phyloP scores from a whole-genome alignment of 805 yeast genomes.

The Ogataea chonburiensis region DNA sequence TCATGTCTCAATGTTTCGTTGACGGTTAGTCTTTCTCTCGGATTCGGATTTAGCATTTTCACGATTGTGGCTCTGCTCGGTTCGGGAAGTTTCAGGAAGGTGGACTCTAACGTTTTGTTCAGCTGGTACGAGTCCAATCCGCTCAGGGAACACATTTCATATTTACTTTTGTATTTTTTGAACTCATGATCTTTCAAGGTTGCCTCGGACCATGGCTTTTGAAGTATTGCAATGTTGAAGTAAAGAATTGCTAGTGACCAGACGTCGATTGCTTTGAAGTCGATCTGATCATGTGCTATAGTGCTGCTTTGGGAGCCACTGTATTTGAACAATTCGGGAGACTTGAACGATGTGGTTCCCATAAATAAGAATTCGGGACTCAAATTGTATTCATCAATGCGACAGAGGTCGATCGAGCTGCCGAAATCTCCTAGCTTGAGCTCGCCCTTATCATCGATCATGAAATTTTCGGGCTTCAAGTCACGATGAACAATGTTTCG shows the following conservation, averaged over 20 bases:
- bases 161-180: conserved; percentile 19
- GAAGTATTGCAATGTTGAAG: conserved; percentile 42
- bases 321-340: conserved; percentile 46
- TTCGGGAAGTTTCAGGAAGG: conserved; percentile 18
- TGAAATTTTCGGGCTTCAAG: conserved; percentile 53
- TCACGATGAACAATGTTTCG: conserved; percentile 49
- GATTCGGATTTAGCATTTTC: conserved; percentile 33
- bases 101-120: conserved; percentile 12
- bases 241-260: conserved; percentile 55
- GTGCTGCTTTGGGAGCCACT: conserved; percentile 7
- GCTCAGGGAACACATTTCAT: conserved; percentile 15
- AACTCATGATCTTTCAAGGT: conserved; percentile 28
- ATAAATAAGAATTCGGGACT: conserved; percentile 30
- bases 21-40: conserved; percentile 21
- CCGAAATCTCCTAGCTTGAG: conserved; percentile 53
- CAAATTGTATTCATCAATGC: conserved; percentile 21
- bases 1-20: conserved; percentile 24
- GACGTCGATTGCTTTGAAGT: conserved; percentile 42
- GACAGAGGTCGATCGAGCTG: conserved; percentile 40
- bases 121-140: conserved; percentile 23
- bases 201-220: conserved; percentile 50
- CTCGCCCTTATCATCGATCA: conserved; percentile 45
- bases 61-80: conserved; percentile 19
- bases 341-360: conserved; percentile 55
- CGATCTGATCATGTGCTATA: conserved; percentile 16